A percentile compares a stretch with the other conserved stretches of the same genome.
Evolutionary conservation across 805 yeast species (phyloP).

Genomic region (Metschnikowia cubensis): DNA sequence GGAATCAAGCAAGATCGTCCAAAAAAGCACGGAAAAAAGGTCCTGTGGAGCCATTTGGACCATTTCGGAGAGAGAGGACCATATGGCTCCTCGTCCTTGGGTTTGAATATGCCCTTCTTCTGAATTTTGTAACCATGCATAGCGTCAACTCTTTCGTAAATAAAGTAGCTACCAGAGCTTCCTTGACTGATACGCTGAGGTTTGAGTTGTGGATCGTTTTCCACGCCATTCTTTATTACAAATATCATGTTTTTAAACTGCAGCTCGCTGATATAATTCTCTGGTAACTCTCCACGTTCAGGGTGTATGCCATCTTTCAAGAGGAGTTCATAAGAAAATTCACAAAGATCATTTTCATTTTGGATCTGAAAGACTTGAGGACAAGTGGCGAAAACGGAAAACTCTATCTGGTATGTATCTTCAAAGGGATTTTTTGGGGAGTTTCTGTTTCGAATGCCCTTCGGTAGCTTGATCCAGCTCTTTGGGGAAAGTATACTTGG

Average conservation of each 20-base stretch:
- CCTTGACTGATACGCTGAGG: constrained; percentile 61
- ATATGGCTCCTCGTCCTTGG: constrained; percentile 78
- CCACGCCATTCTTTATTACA: constrained; percentile 46
- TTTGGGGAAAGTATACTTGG: constrained; percentile 24
- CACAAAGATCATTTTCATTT: constrained; percentile 16
- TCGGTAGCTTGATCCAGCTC: constrained; percentile 20
- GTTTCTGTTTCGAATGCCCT: constrained; percentile 1
- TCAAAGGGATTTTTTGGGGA: constrained; percentile 14
- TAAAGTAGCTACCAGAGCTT: constrained; percentile 68
- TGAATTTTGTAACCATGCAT: constrained; percentile 8
- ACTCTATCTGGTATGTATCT: constrained; percentile 43
- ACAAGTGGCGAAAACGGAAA: constrained; percentile 49
- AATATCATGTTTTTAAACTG: constrained; percentile 40
- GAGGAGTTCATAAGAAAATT: constrained; percentile 12
- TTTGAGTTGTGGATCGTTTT: constrained; percentile 29
- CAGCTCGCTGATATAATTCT: constrained; percentile 18
- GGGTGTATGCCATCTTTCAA: constrained; percentile 13
- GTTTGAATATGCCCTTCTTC: constrained; percentile 64
- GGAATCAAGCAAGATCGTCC: constrained; percentile 72
- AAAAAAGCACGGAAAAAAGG: constrained; percentile 72
- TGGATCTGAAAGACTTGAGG: constrained; percentile 15
- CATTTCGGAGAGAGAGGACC: constrained; percentile 76
- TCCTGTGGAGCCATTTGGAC: constrained; percentile 76
- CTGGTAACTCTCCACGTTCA: constrained; percentile 19
- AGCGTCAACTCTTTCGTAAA: constrained; percentile 20